Evolutionary conservation across 116 monocot species (phyloP).

Genomic region (Iris pallida): DNA sequence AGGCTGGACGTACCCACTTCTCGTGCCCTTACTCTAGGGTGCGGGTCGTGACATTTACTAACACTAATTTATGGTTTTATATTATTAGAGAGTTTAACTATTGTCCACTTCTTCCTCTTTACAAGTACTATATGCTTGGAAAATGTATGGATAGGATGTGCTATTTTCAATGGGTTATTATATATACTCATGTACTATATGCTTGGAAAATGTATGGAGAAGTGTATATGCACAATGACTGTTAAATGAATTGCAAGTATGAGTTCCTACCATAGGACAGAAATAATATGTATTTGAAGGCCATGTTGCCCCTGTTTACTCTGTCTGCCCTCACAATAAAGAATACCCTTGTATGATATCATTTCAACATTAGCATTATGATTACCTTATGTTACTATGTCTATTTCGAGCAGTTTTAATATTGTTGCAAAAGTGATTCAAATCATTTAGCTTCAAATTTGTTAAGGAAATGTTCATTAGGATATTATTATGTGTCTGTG

Average conservation of each 20-base stretch:
- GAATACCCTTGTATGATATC: slow-evolving; percentile 14
- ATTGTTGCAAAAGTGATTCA: neutral
- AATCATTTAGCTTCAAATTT: neutral
- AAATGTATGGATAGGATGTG: slow-evolving; percentile 24
- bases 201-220: neutral
- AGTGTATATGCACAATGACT: neutral
- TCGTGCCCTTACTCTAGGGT: too few species aligned
- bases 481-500: too few species aligned
- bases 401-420: neutral
- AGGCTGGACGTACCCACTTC: too few species aligned
- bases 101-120: too few species aligned
- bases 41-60: too few species aligned
- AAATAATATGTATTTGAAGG: slow-evolving; percentile 24
- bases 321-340: slow-evolving; percentile 32
- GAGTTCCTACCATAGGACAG: slow-evolving; percentile 19
- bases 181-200: too few species aligned
- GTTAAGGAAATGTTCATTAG: too few species aligned
- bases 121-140: too few species aligned
- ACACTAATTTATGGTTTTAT: too few species aligned
- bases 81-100: too few species aligned
- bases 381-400: neutral
- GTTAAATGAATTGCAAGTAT: slow-evolving; percentile 13
- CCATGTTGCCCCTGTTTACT: slow-evolving; percentile 32
- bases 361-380: neutral
- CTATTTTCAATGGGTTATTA: too few species aligned